These are phyloP conservation scores for Prunus yedoensis DNA, from an alignment of 331 rosid genomes.

Conservation along the genomic window DNA sequence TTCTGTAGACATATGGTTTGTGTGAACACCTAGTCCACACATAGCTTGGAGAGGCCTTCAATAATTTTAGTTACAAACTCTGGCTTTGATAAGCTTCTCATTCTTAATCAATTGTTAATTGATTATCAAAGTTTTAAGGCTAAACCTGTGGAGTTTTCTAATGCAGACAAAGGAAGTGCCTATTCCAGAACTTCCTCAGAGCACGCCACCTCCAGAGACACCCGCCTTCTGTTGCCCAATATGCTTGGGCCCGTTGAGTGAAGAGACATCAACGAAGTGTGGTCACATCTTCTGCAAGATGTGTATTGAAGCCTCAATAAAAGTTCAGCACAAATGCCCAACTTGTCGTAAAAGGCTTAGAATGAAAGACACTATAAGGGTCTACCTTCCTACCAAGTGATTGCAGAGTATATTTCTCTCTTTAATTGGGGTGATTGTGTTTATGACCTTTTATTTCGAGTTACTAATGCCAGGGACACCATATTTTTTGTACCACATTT, in stretches of 20 bases:
- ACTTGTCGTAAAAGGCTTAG: slow-evolving; percentile 49
- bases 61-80: neutral
- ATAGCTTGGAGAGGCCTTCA: neutral
- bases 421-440: neutral
- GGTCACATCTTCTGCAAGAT: slow-evolving; percentile 59
- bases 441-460: neutral
- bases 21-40: neutral
- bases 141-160: neutral
- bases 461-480: no score
- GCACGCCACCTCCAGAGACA: slow-evolving; percentile 9
- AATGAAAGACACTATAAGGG: slow-evolving; percentile 40
- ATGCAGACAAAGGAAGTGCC: slow-evolving; percentile 33
- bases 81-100: neutral
- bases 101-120: neutral
- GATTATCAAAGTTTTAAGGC: neutral
- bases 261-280: slow-evolving; percentile 51
- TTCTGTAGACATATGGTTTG: neutral
- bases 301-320: slow-evolving; percentile 48
- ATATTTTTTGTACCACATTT: no score
- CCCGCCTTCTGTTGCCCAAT: slow-evolving; percentile 42
- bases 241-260: slow-evolving; percentile 40
- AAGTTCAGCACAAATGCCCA: slow-evolving; percentile 54
- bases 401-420: slow-evolving; percentile 13
- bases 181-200: neutral
- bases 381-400: slow-evolving; percentile 43